Conservation (phyloP, 495 filamentous ascomycete genomes). For the Xylaria acuta region DNA sequence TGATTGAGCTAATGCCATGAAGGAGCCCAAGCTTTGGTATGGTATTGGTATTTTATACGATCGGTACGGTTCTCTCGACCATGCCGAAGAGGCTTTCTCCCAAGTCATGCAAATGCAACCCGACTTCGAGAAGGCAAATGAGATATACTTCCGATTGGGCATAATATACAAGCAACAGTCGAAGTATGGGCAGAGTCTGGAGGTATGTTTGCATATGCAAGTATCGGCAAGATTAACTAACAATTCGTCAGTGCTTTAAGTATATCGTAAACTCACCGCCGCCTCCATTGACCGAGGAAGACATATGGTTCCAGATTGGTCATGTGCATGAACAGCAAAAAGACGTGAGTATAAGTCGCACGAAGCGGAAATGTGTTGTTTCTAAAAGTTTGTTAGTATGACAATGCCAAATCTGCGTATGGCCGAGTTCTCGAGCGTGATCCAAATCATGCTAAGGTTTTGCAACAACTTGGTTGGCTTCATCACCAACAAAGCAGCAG, state of each 20-base stretch:
- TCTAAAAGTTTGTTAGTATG: constrained; percentile 68
- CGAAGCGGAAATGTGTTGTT: background rate
- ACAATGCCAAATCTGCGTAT: constrained; percentile 89
- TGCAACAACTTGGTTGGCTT: constrained; percentile 98
- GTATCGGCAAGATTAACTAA: constrained; percentile 38
- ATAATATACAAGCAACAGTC: constrained; percentile 99
- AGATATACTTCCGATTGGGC: constrained; percentile 97
- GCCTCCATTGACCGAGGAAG: constrained; percentile 91
- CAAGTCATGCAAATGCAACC: constrained; percentile 99
- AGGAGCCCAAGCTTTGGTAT: constrained; percentile 99
- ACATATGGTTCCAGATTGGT: constrained; percentile 99
- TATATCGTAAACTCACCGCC: constrained; percentile 96
- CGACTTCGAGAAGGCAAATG: constrained; percentile 97
- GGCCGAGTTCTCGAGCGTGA: constrained; percentile 91
- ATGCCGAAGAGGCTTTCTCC: constrained; percentile 97
- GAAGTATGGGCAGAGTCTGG: constrained; percentile 89
- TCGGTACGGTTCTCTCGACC: constrained; percentile 93
- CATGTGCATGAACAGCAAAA: constrained; percentile 99
- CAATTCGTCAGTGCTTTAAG: constrained; percentile 79
- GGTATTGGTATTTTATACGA: constrained; percentile 98
- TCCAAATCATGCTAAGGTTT: constrained; percentile 95
- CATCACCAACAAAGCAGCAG: constrained; percentile 93
- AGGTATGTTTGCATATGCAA: constrained; percentile 61
- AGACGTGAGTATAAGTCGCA: constrained; percentile 70
- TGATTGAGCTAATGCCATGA: constrained; percentile 28